A percentile compares a stretch with the other conserved stretches of the same genome.
phyloP scores from a whole-genome alignment of 1,284 basidiomycete species.

The Ceratobasidium sp. region DNA sequence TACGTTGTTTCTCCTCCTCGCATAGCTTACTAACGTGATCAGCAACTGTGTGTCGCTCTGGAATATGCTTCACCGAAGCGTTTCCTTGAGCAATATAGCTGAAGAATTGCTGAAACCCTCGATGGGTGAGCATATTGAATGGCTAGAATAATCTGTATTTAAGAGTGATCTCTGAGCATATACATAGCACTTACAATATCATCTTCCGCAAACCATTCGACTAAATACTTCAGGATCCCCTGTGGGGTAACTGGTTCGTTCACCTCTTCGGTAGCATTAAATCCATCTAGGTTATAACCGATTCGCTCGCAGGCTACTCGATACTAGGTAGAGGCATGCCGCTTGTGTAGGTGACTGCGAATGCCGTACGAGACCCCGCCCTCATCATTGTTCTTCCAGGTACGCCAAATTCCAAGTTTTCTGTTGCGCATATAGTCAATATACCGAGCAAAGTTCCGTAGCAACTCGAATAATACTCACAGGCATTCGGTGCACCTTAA shows the following conservation, averaged over 20 bases:
- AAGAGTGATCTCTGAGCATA: neutral
- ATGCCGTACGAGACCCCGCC: constrained; percentile 1
- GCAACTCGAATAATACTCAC: neutral
- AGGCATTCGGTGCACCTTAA: constrained; percentile 10
- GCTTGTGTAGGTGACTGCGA: constrained; percentile 17
- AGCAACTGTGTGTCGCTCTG: neutral
- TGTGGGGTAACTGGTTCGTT: constrained; percentile 15
- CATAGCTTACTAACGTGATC: constrained; percentile 8
- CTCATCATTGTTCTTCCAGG: constrained; percentile 8
- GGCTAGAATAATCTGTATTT: neutral
- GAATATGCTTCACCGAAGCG: neutral
- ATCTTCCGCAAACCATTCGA: constrained; percentile 9
- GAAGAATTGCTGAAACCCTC: constrained; percentile 12
- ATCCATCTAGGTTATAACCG: constrained; percentile 1
- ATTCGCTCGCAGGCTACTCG: constrained; percentile 2
- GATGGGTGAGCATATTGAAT: constrained; percentile 6
- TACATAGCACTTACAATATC: neutral
- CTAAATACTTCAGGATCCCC: constrained; percentile 4
- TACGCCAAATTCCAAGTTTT: neutral
- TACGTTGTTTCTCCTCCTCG: constrained; percentile 12
- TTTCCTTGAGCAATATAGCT: constrained; percentile 12
- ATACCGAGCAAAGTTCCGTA: too few species aligned
- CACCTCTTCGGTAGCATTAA: neutral
- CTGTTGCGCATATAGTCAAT: neutral
- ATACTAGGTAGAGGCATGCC: constrained; percentile 1